Evolutionary conservation across 495 filamentous ascomycete species (phyloP).

Genomic region (Cercophora sp.): DNA sequence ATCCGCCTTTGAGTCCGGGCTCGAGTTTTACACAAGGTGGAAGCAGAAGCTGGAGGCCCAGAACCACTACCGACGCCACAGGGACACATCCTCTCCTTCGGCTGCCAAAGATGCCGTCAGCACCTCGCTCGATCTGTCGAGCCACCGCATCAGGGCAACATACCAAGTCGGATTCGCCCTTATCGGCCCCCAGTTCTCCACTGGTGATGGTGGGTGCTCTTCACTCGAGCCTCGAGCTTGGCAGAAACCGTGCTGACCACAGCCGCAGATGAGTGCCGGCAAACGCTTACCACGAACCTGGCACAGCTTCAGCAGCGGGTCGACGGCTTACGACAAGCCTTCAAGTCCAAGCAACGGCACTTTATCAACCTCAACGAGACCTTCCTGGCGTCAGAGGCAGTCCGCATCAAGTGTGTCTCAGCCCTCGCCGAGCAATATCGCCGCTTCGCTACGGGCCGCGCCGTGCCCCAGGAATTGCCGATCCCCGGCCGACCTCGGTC

Average conservation of each 20-base stretch:
- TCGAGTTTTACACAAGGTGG: conserved; percentile 35
- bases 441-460: conserved; percentile 31
- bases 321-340: conserved; percentile 18
- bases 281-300: conserved; percentile 22
- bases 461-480: conserved; percentile 30
- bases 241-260: not conserved
- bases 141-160: conserved; percentile 29
- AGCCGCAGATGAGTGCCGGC: conserved; percentile 25
- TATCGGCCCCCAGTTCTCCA: conserved; percentile 32
- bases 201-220: conserved; percentile 33
- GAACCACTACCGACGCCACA: conserved; percentile 11
- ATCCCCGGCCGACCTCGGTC: conserved; percentile 18
- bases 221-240: not conserved
- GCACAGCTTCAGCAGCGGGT: conserved; percentile 24
- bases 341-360: conserved; percentile 11
- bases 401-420: conserved; percentile 26
- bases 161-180: conserved; percentile 33
- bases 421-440: conserved; percentile 36
- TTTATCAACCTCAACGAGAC: conserved; percentile 29
- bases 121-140: conserved; percentile 32
- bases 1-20: conserved; percentile 29
- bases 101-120: conserved; percentile 27
- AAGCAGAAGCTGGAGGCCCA: conserved; percentile 23
- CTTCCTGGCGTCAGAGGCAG: conserved; percentile 29
- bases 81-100: not conserved